Conservation (phyloP, 306 rosid genomes). For the Alnus rubra region DNA sequence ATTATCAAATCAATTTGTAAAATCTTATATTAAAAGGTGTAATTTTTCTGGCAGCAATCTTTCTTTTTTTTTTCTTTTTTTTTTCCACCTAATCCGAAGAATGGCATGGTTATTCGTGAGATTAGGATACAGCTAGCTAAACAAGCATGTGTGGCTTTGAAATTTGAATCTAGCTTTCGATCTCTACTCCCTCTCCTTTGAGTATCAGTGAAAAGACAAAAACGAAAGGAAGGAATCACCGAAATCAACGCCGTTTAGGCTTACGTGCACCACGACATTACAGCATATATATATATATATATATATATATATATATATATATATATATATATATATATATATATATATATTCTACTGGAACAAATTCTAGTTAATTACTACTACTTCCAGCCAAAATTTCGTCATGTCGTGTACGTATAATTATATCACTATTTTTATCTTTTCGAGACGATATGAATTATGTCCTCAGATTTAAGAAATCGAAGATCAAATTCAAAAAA, state of each 20-base stretch:
- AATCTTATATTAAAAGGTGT: too few species aligned
- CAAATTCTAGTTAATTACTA: not conserved
- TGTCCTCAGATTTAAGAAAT: not conserved
- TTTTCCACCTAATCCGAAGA: slow-evolving; percentile 39
- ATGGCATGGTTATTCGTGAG: slow-evolving; percentile 57
- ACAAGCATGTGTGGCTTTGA: slow-evolving; percentile 79
- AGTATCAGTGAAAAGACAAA: slow-evolving; percentile 85
- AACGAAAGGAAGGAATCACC: slow-evolving; percentile 84
- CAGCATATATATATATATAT: slow-evolving; percentile 1
- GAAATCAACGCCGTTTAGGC: slow-evolving; percentile 97
- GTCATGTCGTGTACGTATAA: not conserved
- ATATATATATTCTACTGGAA: not conserved
- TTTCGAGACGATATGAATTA: not conserved
- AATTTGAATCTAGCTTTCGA: slow-evolving; percentile 45
- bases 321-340: too few species aligned
- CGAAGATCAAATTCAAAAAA: not conserved
- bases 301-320: too few species aligned
- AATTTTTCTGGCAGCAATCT: too few species aligned
- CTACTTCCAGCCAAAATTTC: slow-evolving; percentile 6
- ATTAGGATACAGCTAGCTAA: slow-evolving; percentile 71
- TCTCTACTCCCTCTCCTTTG: slow-evolving; percentile 49
- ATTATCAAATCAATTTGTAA: too few species aligned
- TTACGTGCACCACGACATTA: slow-evolving; percentile 70
- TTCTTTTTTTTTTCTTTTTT: not conserved
- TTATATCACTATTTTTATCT: not conserved